A percentile compares a stretch with the other conserved stretches of the same genome.
Evolutionary conservation across 306 rosid species (phyloP).

Genomic region (Citrullus mucosospermus): DNA sequence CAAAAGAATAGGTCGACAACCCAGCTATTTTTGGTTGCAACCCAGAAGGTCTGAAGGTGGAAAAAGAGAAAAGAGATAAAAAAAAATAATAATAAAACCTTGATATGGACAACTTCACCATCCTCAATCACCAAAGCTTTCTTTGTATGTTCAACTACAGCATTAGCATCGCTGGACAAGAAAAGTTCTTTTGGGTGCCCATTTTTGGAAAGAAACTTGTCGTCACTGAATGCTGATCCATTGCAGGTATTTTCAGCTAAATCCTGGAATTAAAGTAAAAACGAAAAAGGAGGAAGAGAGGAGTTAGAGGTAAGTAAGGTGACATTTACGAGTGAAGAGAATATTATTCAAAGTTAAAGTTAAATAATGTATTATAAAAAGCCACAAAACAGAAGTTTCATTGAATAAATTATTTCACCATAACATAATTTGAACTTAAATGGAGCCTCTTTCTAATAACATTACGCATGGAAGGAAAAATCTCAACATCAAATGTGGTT

Average conservation of each 20-base stretch:
- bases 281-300: background rate
- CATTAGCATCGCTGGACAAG: conserved; percentile 93
- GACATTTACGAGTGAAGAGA: background rate
- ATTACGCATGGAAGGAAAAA: background rate
- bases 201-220: conserved; percentile 62
- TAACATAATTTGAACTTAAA: background rate
- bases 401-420: background rate
- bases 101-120: conserved; percentile 92
- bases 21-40: background rate
- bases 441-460: background rate
- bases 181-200: conserved; percentile 77
- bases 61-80: background rate
- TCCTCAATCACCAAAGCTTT: conserved; percentile 92
- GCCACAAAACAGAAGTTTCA: background rate
- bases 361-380: background rate
- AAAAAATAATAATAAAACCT: conserved; percentile 33
- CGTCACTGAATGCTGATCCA: conserved; percentile 75
- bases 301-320: background rate
- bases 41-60: background rate
- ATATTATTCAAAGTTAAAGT: background rate
- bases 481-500: background rate
- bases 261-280: conserved; percentile 32
- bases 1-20: background rate
- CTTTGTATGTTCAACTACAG: conserved; percentile 88
- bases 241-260: conserved; percentile 35